Conservation (phyloP, 225 moss, liverwort and hornwort genomes). For the Polytrichum formosum region DNA sequence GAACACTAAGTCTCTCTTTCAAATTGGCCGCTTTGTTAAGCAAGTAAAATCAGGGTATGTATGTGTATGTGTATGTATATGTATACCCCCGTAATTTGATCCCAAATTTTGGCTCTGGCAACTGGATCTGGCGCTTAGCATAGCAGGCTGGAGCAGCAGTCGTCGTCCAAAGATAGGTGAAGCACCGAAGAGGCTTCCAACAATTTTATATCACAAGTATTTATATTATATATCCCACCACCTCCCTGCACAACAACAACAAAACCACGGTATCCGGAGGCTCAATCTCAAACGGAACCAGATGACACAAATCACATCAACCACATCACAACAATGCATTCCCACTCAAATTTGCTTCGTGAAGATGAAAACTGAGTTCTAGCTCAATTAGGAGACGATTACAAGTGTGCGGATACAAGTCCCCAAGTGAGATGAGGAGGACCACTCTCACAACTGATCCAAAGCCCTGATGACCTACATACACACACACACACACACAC, state of each 20-base stretch:
- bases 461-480: neutral
- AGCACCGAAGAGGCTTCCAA: neutral
- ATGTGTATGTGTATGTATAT: neutral
- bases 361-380: no score
- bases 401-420: neutral
- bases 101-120: neutral
- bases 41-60: neutral
- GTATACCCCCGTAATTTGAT: neutral
- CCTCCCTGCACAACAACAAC: no score
- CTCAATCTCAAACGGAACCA: constrained; percentile 14
- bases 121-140: neutral
- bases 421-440: constrained; percentile 33
- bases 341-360: no score
- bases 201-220: neutral
- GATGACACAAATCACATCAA: constrained; percentile 7
- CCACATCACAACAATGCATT: no score
- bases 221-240: no score
- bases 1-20: neutral
- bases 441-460: constrained; percentile 20
- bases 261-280: no score
- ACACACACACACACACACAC: no score
- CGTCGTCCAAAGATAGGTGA: neutral
- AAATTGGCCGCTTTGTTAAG: neutral
- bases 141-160: neutral
- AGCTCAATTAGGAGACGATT: no score